Percentiles rank a stretch among this genome's conserved stretches.
Evolutionary conservation across 2,329 filamentous ascomycete genomes (phyloP).

Genomic region (Leptoxyphium fumago): DNA sequence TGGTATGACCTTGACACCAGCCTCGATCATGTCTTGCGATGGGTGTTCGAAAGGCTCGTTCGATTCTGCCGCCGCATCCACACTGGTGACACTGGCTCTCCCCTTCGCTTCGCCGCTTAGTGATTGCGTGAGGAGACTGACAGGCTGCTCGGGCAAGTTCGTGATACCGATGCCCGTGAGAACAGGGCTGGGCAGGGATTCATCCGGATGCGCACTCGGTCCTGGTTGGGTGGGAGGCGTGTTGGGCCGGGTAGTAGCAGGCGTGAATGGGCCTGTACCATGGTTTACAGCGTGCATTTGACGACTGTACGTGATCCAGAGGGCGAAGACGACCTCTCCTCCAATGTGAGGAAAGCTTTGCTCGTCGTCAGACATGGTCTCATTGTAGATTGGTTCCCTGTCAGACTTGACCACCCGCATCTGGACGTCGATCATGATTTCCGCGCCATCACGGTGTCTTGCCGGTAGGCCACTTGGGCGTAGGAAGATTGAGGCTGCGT

Average conservation of each 20-base stretch:
- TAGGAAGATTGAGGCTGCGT: constrained; percentile 62
- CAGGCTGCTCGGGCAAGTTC: neutral
- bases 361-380: constrained; percentile 51
- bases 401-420: constrained; percentile 93
- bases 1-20: constrained; percentile 16
- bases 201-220: constrained; percentile 49
- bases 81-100: constrained; percentile 7
- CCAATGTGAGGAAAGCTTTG: constrained; percentile 18
- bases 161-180: constrained; percentile 10
- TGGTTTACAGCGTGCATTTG: constrained; percentile 67
- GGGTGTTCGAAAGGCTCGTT: constrained; percentile 24
- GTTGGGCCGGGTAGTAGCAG: constrained; percentile 45
- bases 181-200: constrained; percentile 17
- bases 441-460: constrained; percentile 76
- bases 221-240: constrained; percentile 65
- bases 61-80: constrained; percentile 6
- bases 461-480: constrained; percentile 73
- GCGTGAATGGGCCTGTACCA: constrained; percentile 47
- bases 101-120: constrained; percentile 18
- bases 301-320: constrained; percentile 95
- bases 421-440: constrained; percentile 88
- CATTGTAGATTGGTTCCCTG: constrained; percentile 43
- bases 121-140: constrained; percentile 36
- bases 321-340: constrained; percentile 75
- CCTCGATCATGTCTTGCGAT: constrained; percentile 19